Conservation (phyloP, 441 rosid species). For the Erysimum pusillum region DNA sequence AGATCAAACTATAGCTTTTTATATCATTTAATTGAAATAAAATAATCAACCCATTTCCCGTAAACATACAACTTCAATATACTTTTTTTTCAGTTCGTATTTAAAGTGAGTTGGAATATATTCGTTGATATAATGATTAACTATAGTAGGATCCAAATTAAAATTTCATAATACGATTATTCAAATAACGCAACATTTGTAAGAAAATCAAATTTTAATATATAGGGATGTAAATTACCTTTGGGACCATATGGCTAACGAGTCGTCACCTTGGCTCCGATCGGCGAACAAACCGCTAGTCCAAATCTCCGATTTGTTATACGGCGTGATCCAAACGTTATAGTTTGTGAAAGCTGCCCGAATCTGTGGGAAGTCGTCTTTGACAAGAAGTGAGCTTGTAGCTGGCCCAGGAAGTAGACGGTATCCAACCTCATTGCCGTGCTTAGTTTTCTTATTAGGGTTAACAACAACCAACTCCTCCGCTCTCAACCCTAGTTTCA, state of each 20-base stretch:
- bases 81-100: too few relatives aligned
- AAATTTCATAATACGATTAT: constrained; percentile 5
- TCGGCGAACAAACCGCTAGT: constrained; percentile 60
- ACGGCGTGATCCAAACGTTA: constrained; percentile 60
- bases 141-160: neutral
- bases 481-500: neutral
- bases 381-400: neutral
- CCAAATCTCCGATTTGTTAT: constrained; percentile 69
- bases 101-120: too few relatives aligned
- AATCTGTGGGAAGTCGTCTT: neutral
- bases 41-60: too few relatives aligned
- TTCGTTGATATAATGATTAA: too few relatives aligned
- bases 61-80: too few relatives aligned
- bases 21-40: too few relatives aligned
- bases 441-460: constrained; percentile 60
- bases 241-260: constrained; percentile 54
- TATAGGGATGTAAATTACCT: constrained; percentile 40
- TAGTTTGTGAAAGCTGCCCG: constrained; percentile 58
- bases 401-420: neutral
- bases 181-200: neutral
- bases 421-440: constrained; percentile 47
- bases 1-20: too few relatives aligned
- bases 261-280: constrained; percentile 62
- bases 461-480: constrained; percentile 51
- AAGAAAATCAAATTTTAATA: neutral